These are phyloP conservation scores for Candida alai DNA, from an alignment of 805 yeast species.

Conservation along the genomic window DNA sequence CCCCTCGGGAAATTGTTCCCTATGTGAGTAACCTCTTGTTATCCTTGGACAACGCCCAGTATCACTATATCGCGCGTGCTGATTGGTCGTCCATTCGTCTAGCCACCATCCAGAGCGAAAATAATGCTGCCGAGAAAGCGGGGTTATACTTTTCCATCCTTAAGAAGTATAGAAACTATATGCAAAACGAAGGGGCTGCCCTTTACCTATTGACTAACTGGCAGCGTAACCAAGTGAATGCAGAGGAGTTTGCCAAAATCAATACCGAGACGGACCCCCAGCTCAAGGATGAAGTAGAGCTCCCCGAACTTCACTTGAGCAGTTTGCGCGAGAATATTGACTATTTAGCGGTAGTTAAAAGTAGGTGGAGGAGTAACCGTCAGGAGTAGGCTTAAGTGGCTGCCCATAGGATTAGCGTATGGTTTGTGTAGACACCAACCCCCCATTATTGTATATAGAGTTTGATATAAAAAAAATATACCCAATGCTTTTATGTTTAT, in stretches of 20 bases:
- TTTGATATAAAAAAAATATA: no score
- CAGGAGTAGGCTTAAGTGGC: no score
- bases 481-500: no score
- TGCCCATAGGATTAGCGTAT: no score
- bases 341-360: no score
- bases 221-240: constrained; percentile 26
- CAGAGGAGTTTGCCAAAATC: constrained; percentile 19
- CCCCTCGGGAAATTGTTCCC: constrained; percentile 47
- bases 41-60: constrained; percentile 49
- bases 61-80: constrained; percentile 68
- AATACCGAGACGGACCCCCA: constrained; percentile 17
- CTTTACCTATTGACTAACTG: constrained; percentile 27
- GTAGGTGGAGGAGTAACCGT: no score
- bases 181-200: constrained; percentile 34
- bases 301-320: constrained; percentile 21
- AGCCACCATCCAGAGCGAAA: constrained; percentile 56
- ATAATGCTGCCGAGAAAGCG: constrained; percentile 40
- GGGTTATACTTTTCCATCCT: constrained; percentile 53
- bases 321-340: constrained; percentile 13
- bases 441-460: no score
- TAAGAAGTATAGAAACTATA: constrained; percentile 42
- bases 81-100: constrained; percentile 84
- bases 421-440: no score
- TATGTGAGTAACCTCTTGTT: constrained; percentile 52
- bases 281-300: constrained; percentile 15